Evolutionary conservation across 2,329 filamentous ascomycete species (phyloP).

Genomic region (Arachnomyces sp.): DNA sequence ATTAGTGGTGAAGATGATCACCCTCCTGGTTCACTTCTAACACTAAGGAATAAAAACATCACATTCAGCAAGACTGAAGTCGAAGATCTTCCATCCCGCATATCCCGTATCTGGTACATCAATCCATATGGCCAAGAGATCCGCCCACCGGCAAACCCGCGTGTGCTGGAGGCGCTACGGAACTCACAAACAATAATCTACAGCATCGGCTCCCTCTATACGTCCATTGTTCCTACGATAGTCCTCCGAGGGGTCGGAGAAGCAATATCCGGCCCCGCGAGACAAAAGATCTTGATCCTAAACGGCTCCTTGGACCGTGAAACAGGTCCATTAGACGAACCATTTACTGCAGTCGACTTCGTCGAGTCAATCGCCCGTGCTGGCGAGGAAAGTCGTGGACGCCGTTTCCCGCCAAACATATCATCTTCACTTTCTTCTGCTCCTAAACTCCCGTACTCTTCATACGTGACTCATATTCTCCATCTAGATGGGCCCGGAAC

Average conservation of each 20-base stretch:
- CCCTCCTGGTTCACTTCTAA: conserved; percentile 61
- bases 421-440: not conserved
- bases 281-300: conserved; percentile 72
- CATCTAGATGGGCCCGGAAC: conserved; percentile 66
- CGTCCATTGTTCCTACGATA: conserved; percentile 75
- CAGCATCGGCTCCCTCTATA: conserved; percentile 90
- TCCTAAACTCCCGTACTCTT: conserved; percentile 44
- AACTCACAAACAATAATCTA: conserved; percentile 68
- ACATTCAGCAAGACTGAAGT: conserved; percentile 72
- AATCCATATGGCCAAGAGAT: conserved; percentile 98
- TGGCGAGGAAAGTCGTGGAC: conserved; percentile 58
- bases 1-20: conserved; percentile 35
- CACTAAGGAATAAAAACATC: conserved; percentile 72
- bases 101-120: conserved; percentile 89
- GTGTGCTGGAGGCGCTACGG: conserved; percentile 63
- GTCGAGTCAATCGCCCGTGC: conserved; percentile 71
- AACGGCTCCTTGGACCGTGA: conserved; percentile 82
- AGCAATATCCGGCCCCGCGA: conserved; percentile 47
- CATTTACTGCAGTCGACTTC: conserved; percentile 73
- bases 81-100: conserved; percentile 69
- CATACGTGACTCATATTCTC: conserved; percentile 77
- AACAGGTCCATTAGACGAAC: conserved; percentile 60
- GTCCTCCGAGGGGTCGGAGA: conserved; percentile 69
- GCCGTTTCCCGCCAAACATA: conserved; percentile 16
- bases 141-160: conserved; percentile 71